Base-by-base conservation (phyloP, 768 basidiomycete genomes). In the Suillus clintonianus region DNA sequence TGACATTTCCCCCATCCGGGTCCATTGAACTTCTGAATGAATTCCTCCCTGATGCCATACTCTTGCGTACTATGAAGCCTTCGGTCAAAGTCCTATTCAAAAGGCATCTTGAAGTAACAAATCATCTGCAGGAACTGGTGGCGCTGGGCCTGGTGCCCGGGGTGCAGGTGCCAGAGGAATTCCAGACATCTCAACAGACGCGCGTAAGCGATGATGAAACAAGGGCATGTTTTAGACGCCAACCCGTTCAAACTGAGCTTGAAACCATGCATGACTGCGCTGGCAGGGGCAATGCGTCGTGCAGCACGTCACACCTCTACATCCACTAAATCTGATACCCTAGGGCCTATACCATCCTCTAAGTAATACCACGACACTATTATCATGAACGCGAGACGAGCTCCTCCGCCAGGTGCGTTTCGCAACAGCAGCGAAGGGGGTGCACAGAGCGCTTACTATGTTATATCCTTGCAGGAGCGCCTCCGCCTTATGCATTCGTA, bases 401-500 rank as follows among this genome's bases (percentile, higher is more conserved):
- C 39, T 4, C 67, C 70, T 14, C 68, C 59, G 5, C 56, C 47
- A 0, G 69, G 74, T 70, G 19, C 14, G 68, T 62, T 41, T 8
- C 9, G 7, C 22, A 5, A 17, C 14, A 13, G 17, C 17, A 22
- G 39, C 9, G 4, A 7, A 17, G 9, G 53, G 19, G 30, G n/a
- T 34, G 55, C 14, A 36, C 37, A 19, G 13, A 42, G 17, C 14
- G 32, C 54, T 41, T n/a, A n/a, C n/a, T n/a, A 41, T 6, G 24
- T 39, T n/a, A 17, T 15, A 27, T 10, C 22, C n/a, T 30, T 19
- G 67, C 70, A 88, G 78, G 81, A 61, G 68, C 83, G 62, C 80
- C 85, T 24, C 86, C 87, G 4, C 77, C 85, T 2, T 90, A 88
- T 76, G 81, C 82, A n/a, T 85, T 86, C 71, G 82, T 85, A 19